Percentiles rank a stretch among this genome's conserved stretches.
Evolutionary conservation across 139 green algal species (phyloP).

Genomic region (Coelastrella sp.): DNA sequence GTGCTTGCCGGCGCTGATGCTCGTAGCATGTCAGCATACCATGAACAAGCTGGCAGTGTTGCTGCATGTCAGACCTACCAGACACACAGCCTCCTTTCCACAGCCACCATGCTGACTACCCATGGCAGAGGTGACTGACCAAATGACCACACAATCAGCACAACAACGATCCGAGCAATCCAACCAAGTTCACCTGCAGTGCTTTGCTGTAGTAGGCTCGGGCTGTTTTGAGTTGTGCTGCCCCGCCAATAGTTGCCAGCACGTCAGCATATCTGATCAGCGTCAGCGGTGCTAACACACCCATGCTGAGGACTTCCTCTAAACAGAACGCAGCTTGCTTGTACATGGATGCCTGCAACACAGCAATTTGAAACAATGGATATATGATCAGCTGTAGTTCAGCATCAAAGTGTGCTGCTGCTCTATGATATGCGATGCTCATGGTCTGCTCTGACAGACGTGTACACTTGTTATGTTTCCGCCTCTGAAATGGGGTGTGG

Average conservation of each 20-base stretch:
- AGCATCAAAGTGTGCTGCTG: no score
- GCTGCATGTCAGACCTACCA: no score
- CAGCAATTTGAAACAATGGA: no score
- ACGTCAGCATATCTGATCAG: slow-evolving; percentile 82
- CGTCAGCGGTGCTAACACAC: slow-evolving; percentile 60
- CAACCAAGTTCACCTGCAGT: slow-evolving; percentile 71
- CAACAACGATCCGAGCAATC: background rate
- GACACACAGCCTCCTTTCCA: no score
- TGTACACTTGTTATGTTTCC: no score
- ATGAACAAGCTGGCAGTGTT: background rate
- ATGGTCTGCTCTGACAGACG: no score
- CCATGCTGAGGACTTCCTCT: slow-evolving; percentile 89
- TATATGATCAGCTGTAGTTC: no score
- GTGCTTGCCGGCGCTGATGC: no score
- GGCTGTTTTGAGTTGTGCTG: slow-evolving; percentile 61
- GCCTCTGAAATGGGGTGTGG: no score
- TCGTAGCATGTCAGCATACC: no score
- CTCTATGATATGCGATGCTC: no score
- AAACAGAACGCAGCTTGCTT: slow-evolving; percentile 89
- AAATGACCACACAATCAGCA: background rate
- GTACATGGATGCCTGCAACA: slow-evolving; percentile 65
- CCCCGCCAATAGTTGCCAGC: slow-evolving; percentile 80
- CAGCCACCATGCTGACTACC: background rate
- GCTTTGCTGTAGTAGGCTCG: slow-evolving; percentile 83
- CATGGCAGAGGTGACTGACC: no score